These are phyloP conservation scores for Plenodomus tracheiphilus DNA, from an alignment of 2,329 filamentous ascomycete genomes.

Conservation along the genomic window DNA sequence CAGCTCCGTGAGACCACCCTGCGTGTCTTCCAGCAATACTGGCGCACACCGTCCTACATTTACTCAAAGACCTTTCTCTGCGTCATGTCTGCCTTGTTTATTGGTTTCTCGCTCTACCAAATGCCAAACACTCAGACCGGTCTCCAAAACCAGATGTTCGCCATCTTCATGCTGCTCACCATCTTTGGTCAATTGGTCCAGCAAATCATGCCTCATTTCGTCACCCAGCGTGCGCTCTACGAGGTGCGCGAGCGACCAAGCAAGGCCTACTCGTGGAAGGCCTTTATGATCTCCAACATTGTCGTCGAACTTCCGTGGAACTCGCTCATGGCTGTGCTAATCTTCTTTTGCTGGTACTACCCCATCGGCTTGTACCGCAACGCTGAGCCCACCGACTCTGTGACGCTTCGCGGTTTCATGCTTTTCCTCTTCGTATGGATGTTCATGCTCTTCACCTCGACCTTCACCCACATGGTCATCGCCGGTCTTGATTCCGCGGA, in stretches of 20 bases:
- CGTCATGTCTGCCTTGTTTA: slow-evolving; percentile 69
- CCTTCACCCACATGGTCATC: slow-evolving; percentile 79
- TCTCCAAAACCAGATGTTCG: slow-evolving; percentile 83
- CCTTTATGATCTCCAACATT: slow-evolving; percentile 83
- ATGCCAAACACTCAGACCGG: slow-evolving; percentile 74
- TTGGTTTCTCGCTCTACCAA: slow-evolving; percentile 79
- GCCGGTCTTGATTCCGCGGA: slow-evolving; percentile 75
- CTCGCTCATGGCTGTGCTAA: slow-evolving; percentile 71
- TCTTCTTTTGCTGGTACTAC: slow-evolving; percentile 85
- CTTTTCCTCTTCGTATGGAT: slow-evolving; percentile 76
- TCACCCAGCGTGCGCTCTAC: slow-evolving; percentile 78
- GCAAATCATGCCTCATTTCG: slow-evolving; percentile 85
- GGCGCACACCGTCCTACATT: slow-evolving; percentile 87
- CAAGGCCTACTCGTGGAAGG: slow-evolving; percentile 82
- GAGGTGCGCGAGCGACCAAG: slow-evolving; percentile 83
- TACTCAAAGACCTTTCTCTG: slow-evolving; percentile 78
- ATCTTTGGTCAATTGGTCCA: slow-evolving; percentile 80
- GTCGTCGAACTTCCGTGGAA: slow-evolving; percentile 87
- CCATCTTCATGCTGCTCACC: slow-evolving; percentile 79
- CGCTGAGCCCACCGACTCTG: slow-evolving; percentile 62
- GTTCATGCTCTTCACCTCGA: slow-evolving; percentile 80
- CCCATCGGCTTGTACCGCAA: slow-evolving; percentile 77
- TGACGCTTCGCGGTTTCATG: slow-evolving; percentile 71
- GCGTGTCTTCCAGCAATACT: slow-evolving; percentile 89
- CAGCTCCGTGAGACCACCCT: slow-evolving; percentile 70